Evolutionary conservation across 306 rosid species (phyloP).

Genomic region (Dicorynia guianensis): DNA sequence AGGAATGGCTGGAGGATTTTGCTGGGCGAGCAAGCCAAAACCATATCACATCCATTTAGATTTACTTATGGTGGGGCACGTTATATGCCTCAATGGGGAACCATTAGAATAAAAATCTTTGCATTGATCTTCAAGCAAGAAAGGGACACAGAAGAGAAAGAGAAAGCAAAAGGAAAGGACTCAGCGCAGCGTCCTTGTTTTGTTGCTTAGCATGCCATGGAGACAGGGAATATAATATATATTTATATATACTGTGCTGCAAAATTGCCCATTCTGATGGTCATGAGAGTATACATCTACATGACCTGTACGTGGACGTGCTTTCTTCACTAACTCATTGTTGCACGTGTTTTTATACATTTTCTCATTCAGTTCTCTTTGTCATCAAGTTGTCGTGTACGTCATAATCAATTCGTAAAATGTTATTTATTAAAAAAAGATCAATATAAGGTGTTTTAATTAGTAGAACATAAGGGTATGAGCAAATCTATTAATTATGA

Average conservation of each 20-base stretch:
- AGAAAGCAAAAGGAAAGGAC: conserved; percentile 26
- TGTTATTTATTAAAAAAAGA: too few relatives aligned
- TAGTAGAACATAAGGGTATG: too few relatives aligned
- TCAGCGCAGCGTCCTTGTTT: conserved; percentile 39
- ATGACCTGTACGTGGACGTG: too few relatives aligned
- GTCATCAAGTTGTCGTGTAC: too few relatives aligned
- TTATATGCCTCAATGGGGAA: conserved; percentile 61
- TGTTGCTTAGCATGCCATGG: conserved; percentile 31
- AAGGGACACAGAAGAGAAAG: conserved; percentile 28
- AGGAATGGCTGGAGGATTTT: conserved; percentile 11
- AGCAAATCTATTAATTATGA: too few relatives aligned
- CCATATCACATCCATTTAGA: conserved; percentile 28
- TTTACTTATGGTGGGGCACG: conserved; percentile 53
- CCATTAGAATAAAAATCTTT: conserved; percentile 68
- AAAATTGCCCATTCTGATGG: too few relatives aligned
- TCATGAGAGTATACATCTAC: too few relatives aligned
- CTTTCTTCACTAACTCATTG: not conserved
- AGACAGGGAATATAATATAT: conserved; percentile 14
- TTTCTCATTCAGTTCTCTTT: too few relatives aligned
- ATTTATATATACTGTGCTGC: too few relatives aligned
- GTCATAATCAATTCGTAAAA: too few relatives aligned
- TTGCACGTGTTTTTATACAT: conserved; percentile 17
- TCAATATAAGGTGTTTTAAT: too few relatives aligned
- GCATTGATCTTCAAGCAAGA: conserved; percentile 52
- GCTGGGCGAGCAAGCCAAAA: conserved; percentile 34